Evolutionary conservation across 1,139 yeast species (phyloP).

Genomic region (Pichia sp.): DNA sequence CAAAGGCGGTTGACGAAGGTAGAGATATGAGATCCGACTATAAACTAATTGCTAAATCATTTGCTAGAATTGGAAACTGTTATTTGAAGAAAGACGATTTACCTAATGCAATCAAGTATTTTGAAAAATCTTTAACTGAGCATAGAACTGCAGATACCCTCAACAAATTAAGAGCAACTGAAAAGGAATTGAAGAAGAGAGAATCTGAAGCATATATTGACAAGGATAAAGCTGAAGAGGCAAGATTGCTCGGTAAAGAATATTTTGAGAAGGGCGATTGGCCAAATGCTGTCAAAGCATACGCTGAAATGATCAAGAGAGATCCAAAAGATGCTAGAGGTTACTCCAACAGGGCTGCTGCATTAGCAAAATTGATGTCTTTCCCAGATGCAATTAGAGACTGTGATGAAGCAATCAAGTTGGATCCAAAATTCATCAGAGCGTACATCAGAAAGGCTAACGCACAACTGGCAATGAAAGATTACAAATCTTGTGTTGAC

Average conservation of each 20-base stretch:
- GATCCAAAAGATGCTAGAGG: slow-evolving; percentile 97
- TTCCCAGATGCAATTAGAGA: slow-evolving; percentile 96
- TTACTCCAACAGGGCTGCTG: slow-evolving; percentile 97
- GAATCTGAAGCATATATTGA: slow-evolving; percentile 76
- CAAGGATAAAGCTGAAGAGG: slow-evolving; percentile 92
- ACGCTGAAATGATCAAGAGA: slow-evolving; percentile 92
- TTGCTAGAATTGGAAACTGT: slow-evolving; percentile 82
- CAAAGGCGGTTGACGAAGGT: slow-evolving; percentile 79
- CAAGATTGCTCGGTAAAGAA: slow-evolving; percentile 88
- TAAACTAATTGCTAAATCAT: slow-evolving; percentile 84
- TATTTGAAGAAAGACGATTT: slow-evolving; percentile 72
- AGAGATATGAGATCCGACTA: slow-evolving; percentile 88
- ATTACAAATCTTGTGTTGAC: slow-evolving; percentile 73
- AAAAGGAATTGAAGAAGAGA: slow-evolving; percentile 71
- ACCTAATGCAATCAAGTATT: slow-evolving; percentile 64
- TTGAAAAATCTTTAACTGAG: slow-evolving; percentile 91
- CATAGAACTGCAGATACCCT: slow-evolving; percentile 94
- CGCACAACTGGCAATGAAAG: slow-evolving; percentile 87
- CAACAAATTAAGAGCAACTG: slow-evolving; percentile 79
- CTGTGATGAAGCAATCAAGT: slow-evolving; percentile 81
- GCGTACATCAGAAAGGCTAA: slow-evolving; percentile 97
- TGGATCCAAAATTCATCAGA: slow-evolving; percentile 83
- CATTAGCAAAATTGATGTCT: slow-evolving; percentile 85
- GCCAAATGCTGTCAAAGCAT: slow-evolving; percentile 94
- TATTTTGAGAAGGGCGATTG: slow-evolving; percentile 86